Evolutionary conservation across 768 basidiomycete species (phyloP).

Genomic region (Mycena sanguinolenta): DNA sequence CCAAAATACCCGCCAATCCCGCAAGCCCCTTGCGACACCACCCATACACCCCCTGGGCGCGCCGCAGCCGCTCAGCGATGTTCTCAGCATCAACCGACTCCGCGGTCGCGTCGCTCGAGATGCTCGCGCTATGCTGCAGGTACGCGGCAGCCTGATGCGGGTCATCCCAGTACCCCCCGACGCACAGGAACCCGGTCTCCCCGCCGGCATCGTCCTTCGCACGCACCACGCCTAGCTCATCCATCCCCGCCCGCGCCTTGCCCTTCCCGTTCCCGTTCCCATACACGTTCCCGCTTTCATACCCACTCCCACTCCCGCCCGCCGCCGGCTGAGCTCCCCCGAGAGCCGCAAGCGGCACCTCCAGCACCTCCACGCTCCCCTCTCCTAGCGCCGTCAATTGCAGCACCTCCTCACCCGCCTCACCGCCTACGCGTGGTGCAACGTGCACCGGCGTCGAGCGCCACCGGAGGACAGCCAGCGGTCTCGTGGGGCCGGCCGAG

Average conservation of each 20-base stretch:
- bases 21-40: slow-evolving; percentile 81
- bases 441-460: slow-evolving; percentile 68
- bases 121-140: slow-evolving; percentile 58
- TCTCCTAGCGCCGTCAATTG: slow-evolving; percentile 81
- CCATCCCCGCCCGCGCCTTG: slow-evolving; percentile 53
- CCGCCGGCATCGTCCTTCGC: slow-evolving; percentile 77
- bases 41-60: slow-evolving; percentile 79
- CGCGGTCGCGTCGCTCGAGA: slow-evolving; percentile 57
- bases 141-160: slow-evolving; percentile 52
- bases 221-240: slow-evolving; percentile 55
- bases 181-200: slow-evolving; percentile 68
- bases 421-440: slow-evolving; percentile 54
- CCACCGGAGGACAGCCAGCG: slow-evolving; percentile 73
- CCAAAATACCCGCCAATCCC: slow-evolving; percentile 90
- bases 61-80: slow-evolving; percentile 57
- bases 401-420: slow-evolving; percentile 59
- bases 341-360: slow-evolving; percentile 69
- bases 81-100: slow-evolving; percentile 65
- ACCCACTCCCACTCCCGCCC: no score
- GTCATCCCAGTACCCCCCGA: slow-evolving; percentile 66
- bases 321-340: neutral
- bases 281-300: neutral
- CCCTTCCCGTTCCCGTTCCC: slow-evolving; percentile 57
- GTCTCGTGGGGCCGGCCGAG: slow-evolving; percentile 56
- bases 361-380: slow-evolving; percentile 81